Conservation (phyloP, 305 asterid species). For the Fraxinus nigra region DNA sequence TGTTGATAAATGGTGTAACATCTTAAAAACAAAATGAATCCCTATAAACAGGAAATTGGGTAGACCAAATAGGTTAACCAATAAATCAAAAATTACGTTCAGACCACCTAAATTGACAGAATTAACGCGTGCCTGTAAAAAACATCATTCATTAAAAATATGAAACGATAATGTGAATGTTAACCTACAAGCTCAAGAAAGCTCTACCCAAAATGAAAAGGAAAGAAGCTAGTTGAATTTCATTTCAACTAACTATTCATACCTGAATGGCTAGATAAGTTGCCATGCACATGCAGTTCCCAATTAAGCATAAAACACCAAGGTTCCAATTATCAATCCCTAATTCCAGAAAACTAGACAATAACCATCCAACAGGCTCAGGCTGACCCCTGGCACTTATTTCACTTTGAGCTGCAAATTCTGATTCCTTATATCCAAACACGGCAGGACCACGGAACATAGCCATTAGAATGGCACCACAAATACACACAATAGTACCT, state of each 20-base stretch:
- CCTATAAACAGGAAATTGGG: not conserved
- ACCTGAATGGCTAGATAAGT: constrained; percentile 88
- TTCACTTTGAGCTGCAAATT: constrained; percentile 49
- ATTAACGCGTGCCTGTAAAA: not conserved
- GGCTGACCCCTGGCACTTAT: constrained; percentile 89
- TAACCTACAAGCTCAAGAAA: not conserved
- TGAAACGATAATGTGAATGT: not conserved
- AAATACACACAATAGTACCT: constrained; percentile 86
- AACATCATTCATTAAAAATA: not conserved
- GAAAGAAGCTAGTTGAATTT: not conserved
- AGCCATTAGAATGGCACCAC: constrained; percentile 88
- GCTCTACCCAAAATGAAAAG: not conserved
- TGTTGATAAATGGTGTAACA: not conserved
- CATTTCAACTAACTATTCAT: constrained; percentile 12
- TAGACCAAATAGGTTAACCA: not conserved
- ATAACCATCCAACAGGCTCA: constrained; percentile 76
- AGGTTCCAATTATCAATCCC: constrained; percentile 76
- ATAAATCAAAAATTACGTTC: not conserved
- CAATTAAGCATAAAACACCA: constrained; percentile 79
- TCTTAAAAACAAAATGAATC: not conserved
- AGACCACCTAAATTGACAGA: not conserved
- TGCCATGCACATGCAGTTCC: constrained; percentile 89
- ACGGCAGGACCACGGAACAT: constrained; percentile 81
- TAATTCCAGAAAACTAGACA: constrained; percentile 51
- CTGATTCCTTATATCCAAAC: constrained; percentile 67